Percentiles rank a stretch among this genome's conserved stretches.
These are phyloP conservation scores for Rubia peregrina DNA, from an alignment of 305 asterid genomes.

Conservation along the genomic window DNA sequence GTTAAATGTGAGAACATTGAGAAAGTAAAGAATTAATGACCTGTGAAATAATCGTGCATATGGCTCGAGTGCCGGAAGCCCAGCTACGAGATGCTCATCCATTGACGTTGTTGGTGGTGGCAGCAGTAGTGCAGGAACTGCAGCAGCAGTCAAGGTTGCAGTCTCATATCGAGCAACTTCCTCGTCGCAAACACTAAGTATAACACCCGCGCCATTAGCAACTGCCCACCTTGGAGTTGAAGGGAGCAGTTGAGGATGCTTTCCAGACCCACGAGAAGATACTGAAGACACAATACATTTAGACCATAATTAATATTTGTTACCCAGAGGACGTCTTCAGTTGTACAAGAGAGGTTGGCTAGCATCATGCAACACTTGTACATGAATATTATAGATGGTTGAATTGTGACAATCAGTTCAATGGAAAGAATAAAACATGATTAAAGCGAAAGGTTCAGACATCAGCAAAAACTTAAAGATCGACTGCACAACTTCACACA, in stretches of 20 bases:
- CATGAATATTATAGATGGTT: neutral
- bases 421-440: neutral
- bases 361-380: conserved; percentile 1
- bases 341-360: neutral
- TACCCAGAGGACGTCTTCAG: neutral
- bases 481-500: neutral
- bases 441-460: neutral
- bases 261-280: conserved; percentile 96
- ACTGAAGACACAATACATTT: conserved; percentile 36
- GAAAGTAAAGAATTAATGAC: conserved; percentile 27
- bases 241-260: conserved; percentile 96
- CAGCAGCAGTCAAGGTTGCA: conserved; percentile 90
- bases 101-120: conserved; percentile 98
- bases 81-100: conserved; percentile 99
- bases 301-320: neutral
- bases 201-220: conserved; percentile 99
- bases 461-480: neutral
- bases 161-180: conserved; percentile 98
- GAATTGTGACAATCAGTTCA: neutral
- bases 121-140: conserved; percentile 98
- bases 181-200: conserved; percentile 96
- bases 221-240: conserved; percentile 99
- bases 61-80: conserved; percentile 98
- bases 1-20: neutral
- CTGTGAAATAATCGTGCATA: conserved; percentile 95